These are phyloP conservation scores for Sanghuangporus sanghuang DNA, from an alignment of 1,284 basidiomycete genomes.

Conservation along the genomic window DNA sequence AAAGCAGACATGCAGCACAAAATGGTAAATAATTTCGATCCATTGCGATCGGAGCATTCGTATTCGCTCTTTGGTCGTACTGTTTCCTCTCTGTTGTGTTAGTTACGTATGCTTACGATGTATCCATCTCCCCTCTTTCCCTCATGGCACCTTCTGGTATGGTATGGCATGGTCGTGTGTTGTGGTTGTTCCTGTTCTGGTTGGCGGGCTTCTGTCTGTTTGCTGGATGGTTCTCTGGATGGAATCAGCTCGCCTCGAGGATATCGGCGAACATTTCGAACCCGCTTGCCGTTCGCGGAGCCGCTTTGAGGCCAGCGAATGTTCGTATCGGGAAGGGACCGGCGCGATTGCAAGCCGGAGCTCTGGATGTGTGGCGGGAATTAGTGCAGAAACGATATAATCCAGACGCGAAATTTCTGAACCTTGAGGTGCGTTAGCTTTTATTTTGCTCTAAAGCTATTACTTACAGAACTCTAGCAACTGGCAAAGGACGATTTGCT, in stretches of 20 bases:
- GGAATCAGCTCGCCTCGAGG: constrained; percentile 31
- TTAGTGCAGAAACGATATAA: constrained; percentile 69
- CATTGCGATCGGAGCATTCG: constrained; percentile 21
- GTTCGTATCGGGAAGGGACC: constrained; percentile 46
- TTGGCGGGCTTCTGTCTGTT: constrained; percentile 27
- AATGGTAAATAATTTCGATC: constrained; percentile 67
- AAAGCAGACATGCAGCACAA: constrained; percentile 40
- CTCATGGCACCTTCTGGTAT: constrained; percentile 23
- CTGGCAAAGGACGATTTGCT: constrained; percentile 72
- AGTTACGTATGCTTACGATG: constrained; percentile 39
- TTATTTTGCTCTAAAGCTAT: constrained; percentile 9
- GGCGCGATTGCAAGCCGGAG: constrained; percentile 27
- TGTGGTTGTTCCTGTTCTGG: constrained; percentile 1
- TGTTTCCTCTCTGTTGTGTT: constrained; percentile 26
- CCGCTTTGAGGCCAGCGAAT: constrained; percentile 39
- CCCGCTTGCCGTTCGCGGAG: constrained; percentile 50
- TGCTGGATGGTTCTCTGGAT: constrained; percentile 19
- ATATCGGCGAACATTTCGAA: constrained; percentile 35
- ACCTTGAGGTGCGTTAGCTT: constrained; percentile 62
- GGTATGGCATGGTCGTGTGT: constrained; percentile 9
- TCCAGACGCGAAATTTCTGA: constrained; percentile 62
- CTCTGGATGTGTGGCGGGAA: constrained; percentile 62
- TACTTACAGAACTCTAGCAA: constrained; percentile 27
- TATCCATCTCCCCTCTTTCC: constrained; percentile 29
- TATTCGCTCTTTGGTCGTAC: constrained; percentile 23